Evolutionary conservation across 108 stramenopile genomes (phyloP), one percentile per base, ranked within the genome.

Genomic region (Aurantiochytrium sp.): DNA sequence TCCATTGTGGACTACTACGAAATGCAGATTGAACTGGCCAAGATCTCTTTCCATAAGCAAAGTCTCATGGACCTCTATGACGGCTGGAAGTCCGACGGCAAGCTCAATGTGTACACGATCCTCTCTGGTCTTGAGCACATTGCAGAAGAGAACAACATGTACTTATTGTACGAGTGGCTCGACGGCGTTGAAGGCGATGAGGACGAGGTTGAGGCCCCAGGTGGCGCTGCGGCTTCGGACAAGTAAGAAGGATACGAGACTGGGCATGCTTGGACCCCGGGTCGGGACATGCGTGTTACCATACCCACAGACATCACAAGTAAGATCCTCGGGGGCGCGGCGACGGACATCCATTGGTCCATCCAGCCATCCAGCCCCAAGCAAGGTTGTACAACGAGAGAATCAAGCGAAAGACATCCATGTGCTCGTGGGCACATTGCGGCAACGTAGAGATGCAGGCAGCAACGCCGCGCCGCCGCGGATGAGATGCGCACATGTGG

Each of bases 1-100:
- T 83, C 76, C 19, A 83, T 83, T 35, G 76, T 83, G 45, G 76
- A 83, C 76, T 83, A 83, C 76, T 83, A 83, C 76, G 76, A 83
- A 4, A 83, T 83, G 76, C 45, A 53, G 51, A 83, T 83, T 35
- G 76, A 83, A 23, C 25, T 53, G 76, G 76, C 76, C 45, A 83
- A 83, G 76, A 47, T 83, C 76, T 47, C 76, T 8, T 83, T 83
- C 76, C 76, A 83, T 35, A 47, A 53, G 45, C 76, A 83, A 23
- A 53, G 23, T 47, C 76, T 83, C n/a, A 47, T 83, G 49, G 76
- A 83, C 51, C 76, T 83, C 16, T 83, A 83, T 45, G n/a, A 12
- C 51, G 76, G 76, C 76, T 83, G 76, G 76, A 83, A 83, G 51
- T 43, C 44, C 25, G 76, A 83, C 28, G 76, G 76, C 51, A 23